Evolutionary conservation across 169 alveolate species (phyloP).

Genomic region (Eimeria necatrix): DNA sequence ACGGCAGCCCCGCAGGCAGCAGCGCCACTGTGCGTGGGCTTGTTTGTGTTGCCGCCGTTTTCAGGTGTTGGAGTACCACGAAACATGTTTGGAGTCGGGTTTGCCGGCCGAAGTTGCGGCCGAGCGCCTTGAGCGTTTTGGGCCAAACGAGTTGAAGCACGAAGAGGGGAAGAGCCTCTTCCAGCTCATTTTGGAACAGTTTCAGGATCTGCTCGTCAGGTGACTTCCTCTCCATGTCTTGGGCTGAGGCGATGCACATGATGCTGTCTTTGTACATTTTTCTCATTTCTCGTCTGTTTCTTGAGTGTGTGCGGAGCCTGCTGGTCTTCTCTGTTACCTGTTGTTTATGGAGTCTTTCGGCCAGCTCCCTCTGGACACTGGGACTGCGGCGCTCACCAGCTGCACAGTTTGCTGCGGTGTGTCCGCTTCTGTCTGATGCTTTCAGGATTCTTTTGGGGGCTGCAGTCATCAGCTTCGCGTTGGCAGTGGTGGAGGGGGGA

Average conservation of each 20-base stretch:
- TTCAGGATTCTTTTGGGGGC: conserved; percentile 96
- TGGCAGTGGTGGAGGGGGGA: conserved; percentile 93
- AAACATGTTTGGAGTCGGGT: conserved; percentile 26
- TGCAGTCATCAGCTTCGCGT: conserved; percentile 96
- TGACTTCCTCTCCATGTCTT: neutral
- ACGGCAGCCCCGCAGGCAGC: neutral
- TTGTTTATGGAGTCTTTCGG: neutral
- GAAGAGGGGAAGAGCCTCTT: conserved; percentile 92
- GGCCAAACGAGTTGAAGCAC: conserved; percentile 75
- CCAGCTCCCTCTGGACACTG: no score
- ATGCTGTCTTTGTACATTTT: neutral
- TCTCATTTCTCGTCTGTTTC: neutral
- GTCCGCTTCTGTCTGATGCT: neutral
- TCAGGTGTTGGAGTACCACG: conserved; percentile 39
- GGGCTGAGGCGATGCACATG: neutral
- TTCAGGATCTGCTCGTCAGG: conserved; percentile 97
- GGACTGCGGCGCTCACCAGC: neutral
- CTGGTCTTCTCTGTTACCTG: no score
- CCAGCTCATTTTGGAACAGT: conserved; percentile 95
- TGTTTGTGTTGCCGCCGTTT: neutral
- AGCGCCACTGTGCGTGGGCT: neutral
- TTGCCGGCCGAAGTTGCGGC: conserved; percentile 32
- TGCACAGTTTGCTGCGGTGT: neutral
- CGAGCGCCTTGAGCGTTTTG: conserved; percentile 74
- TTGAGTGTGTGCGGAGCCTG: neutral